Base-by-base conservation (phyloP, 2,329 filamentous ascomycete genomes). In the Cryphonectria naterciae region DNA sequence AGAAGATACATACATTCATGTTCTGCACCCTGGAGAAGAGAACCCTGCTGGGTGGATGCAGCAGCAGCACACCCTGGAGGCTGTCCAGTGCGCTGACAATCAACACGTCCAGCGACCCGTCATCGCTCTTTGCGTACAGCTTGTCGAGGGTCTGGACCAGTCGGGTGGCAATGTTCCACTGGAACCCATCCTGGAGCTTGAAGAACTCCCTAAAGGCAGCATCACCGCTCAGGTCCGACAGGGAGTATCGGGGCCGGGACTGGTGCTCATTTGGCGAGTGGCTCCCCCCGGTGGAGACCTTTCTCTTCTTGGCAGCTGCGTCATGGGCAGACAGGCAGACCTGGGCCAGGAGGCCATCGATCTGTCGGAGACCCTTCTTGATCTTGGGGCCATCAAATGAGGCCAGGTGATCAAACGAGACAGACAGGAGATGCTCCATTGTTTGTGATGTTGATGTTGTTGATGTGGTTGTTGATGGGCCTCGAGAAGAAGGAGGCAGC, bases 171-270 rank as follows among this genome's bases (percentile, higher is more conserved):
- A 98, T 93, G 83, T 99, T 99, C 93, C 94, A 98, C 83, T 98
- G 94, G 79, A 99, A 99, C 2, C 95, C 93, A 78, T 98, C 95
- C 81, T 99, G 96, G 75, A 98, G 81, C 80, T 97, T 94, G 85
- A 97, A 98, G 84, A 98, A 98, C 81, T 98, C 94, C 75, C 93
- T 87, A 79, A 98, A 98, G 28, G 95, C 95, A 28, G 93, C 93
- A 80, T 98, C 96, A 74, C 91, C 88, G 66, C 88, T 87, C 73
- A 98, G 83, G 70, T 94, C 91, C 32, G 84, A 83, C 65, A 97
- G 86, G 19, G 65, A 70, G 66, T 58, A 72, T 22, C 52, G 49
- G 43, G 66, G 11, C 22, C 58, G 37, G 52, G 39, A 19, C 58
- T 28, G 17, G 43, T 25, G 46, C n/a, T 58, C 35, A 37, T 49